These are phyloP conservation scores for Suillus alpinus DNA, from an alignment of 768 basidiomycete species.

Conservation along the genomic window DNA sequence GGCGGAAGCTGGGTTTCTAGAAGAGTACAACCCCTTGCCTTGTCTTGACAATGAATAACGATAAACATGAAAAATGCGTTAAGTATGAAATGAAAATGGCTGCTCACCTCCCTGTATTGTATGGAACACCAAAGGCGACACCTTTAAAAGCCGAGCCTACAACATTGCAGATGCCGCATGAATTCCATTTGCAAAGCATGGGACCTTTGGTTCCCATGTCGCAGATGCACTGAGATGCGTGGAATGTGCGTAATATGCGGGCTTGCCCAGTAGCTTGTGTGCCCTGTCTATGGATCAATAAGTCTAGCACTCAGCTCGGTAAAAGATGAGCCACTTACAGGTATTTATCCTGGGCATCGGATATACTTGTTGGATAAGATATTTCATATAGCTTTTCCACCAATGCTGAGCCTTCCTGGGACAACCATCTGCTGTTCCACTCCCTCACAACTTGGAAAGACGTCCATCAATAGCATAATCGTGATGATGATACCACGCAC, in stretches of 20 bases:
- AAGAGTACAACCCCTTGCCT: conserved; percentile 64
- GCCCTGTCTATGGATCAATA: conserved; percentile 23
- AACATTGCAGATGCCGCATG: conserved; percentile 64
- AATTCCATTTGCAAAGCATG: conserved; percentile 52
- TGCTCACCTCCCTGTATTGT: conserved; percentile 54
- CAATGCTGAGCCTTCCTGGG: conserved; percentile 19
- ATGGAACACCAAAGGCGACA: conserved; percentile 53
- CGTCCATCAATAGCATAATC: conserved; percentile 15
- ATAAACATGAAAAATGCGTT: conserved; percentile 3
- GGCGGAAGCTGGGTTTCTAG: conserved; percentile 54
- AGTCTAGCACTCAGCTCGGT: conserved; percentile 6
- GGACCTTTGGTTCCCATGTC: conserved; percentile 57
- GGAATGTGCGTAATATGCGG: conserved; percentile 56
- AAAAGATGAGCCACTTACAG: conserved; percentile 33
- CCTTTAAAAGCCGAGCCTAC: conserved; percentile 54
- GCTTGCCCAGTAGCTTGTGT: conserved; percentile 33
- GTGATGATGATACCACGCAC: conserved; percentile 35
- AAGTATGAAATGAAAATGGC: conserved; percentile 3
- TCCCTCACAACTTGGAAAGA: not conserved
- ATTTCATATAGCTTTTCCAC: conserved; percentile 61
- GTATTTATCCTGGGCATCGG: conserved; percentile 44
- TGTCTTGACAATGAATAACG: conserved; percentile 35
- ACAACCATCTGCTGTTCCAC: conserved; percentile 1
- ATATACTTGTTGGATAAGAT: conserved; percentile 26
- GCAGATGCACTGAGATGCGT: conserved; percentile 66